Base-by-base conservation (phyloP, 805 yeast genomes). In the Aciculoconidium aculeatum region DNA sequence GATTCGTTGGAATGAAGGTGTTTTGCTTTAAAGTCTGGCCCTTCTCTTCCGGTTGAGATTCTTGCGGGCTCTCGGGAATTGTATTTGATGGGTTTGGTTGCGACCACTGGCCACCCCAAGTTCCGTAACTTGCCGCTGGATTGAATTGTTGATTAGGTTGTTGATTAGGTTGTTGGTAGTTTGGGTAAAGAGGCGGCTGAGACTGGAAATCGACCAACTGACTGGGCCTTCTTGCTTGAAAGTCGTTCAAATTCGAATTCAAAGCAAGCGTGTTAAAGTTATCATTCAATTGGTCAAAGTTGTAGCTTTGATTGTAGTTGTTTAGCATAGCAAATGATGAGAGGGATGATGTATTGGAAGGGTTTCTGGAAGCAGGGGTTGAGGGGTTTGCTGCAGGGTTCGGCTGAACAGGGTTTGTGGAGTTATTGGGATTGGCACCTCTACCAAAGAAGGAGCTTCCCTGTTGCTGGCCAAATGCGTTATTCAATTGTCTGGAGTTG, bases 141-240 rank as follows among this genome's bases (percentile, higher is more conserved):
- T 11, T 11, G 15, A 15, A 17, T 7, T 12, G 16, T 16, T 27
- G 30, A 10, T 34, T 30, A 9, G 5, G n/a, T 20, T 11, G 18
- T n/a, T 14, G 11, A n/a, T 23, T 32, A 12, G 16, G 32, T 21
- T 25, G 35, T 16, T 28, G 32, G 15, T 33, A 32, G 21, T 27
- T 17, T 7, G 23, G 23, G 9, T 18, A 17, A 18, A 29, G 38
- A n/a, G 29, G 35, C 19, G 29, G 40, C 23, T 27, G 36, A 5
- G 37, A 14, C 29, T 27, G 40, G 32, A 47, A 51, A 21, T 58
- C 63, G 9, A 50, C 67, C 43, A 62, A 48, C 34, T 62, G 68
- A 30, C 65, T 55, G 5, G 68, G 70, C 31, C 70, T 49, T 38
- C 69, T 55, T 9, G 58, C 49, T 41, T 60, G 68, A 32, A 62